Evolutionary conservation across 768 basidiomycete species (phyloP), one percentile per base, ranked within the genome.

Genomic region (Podaxis sp.): DNA sequence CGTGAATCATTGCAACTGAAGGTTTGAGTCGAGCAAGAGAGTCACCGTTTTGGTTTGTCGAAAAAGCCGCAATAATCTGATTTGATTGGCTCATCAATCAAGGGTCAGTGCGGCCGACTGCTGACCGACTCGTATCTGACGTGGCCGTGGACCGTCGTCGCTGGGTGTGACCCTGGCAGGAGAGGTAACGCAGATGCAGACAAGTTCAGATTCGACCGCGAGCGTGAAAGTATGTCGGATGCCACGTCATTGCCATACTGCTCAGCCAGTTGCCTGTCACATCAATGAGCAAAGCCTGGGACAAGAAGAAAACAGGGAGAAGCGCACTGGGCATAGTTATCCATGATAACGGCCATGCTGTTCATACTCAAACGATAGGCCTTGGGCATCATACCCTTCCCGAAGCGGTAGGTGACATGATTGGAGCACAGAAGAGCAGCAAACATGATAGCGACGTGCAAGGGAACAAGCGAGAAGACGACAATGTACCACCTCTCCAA

Each of bases 311-410:
- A 28, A 35, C 16, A 56, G 27, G 56, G 54, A 28, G 9, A 25
- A 55, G 76, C 79, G 35, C 58, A 90, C 90, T 77, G 85, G 9
- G 89, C 89, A 69, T 91, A 93, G 59, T 85, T 85, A 59, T 93
- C 91, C 88, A 93, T 87, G 69, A 94, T 89, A 25, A 88, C 81
- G 0, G 85, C 89, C 84, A 93, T 89, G 52, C 81, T 84, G 59
- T 75, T 81, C 76, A 82, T 73, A 69, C 86, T 85, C 37, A 93
- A 76, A 44, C 90, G 77, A 69, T 94, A 93, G 32, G 86, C 82
- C 77, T 90, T 87, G 25, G 91, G 92, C 82, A 89, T 91, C 85
- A 93, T 86, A 50, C 92, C 91, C 76, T 93, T 93, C 0, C 91
- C 90, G 70, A 93, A 93, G 37, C 91, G 77, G 66, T 92, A 92